Conservation (phyloP, 768 basidiomycete species). For the Hericium coralloides region DNA sequence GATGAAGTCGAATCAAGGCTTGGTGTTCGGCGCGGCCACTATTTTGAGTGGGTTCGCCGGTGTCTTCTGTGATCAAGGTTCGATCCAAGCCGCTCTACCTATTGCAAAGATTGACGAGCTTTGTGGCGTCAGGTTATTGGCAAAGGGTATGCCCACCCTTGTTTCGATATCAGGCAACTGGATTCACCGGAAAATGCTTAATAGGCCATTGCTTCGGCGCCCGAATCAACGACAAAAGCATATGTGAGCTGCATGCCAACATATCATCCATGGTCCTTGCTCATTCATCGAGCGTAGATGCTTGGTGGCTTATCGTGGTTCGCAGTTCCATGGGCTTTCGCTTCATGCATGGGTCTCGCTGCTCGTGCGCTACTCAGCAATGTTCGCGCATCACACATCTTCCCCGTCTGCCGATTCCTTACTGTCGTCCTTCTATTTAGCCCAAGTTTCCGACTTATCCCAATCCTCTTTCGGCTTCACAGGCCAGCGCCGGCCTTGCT, state of each 20-base stretch:
- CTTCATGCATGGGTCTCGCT: constrained; percentile 37
- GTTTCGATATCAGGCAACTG: neutral
- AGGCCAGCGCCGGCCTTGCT: constrained; percentile 35
- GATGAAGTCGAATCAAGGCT: constrained; percentile 40
- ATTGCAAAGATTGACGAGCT: neutral
- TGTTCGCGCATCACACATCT: constrained; percentile 9
- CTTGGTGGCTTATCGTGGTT: constrained; percentile 53
- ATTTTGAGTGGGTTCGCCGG: constrained; percentile 36
- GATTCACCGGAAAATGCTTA: neutral
- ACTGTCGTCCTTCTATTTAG: constrained; percentile 17
- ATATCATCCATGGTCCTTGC: neutral
- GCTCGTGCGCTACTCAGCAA: constrained; percentile 27
- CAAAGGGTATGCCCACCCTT: constrained; percentile 29
- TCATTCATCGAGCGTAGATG: constrained; percentile 26
- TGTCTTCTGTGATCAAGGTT: constrained; percentile 43
- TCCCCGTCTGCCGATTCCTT: neutral
- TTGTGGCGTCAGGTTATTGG: constrained; percentile 50
- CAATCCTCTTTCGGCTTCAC: constrained; percentile 28
- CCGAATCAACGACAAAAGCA: constrained; percentile 41
- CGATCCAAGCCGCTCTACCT: constrained; percentile 1
- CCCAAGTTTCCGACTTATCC: constrained; percentile 48
- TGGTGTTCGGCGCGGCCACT: constrained; percentile 32
- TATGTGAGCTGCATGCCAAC: constrained; percentile 26
- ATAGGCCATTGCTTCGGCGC: constrained; percentile 43
- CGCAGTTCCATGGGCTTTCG: constrained; percentile 44